Percentiles rank a stretch among this genome's conserved stretches.
Evolutionary conservation across 176 grass and related monocot species (phyloP).

Genomic region (Oryza rufipogon): DNA sequence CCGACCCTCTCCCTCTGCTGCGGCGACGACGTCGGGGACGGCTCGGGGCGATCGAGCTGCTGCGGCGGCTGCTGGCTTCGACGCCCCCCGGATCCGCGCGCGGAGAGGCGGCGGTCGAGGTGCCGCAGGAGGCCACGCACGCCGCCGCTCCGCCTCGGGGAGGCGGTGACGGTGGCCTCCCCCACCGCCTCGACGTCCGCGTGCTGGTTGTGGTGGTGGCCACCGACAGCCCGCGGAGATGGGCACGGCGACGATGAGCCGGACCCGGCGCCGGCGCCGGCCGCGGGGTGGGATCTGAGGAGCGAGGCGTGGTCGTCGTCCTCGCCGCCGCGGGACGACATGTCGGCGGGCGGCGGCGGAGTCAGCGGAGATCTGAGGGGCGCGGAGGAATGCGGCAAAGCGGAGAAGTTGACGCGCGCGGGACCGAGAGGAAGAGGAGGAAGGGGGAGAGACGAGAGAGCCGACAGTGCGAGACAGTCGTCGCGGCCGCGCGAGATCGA

Average conservation of each 20-base stretch:
- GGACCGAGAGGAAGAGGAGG: constrained; percentile 1
- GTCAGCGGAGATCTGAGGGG: constrained; percentile 53
- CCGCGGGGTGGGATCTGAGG: constrained; percentile 38
- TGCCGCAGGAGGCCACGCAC: constrained; percentile 78
- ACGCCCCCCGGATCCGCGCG: constrained; percentile 52
- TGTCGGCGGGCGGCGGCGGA: background rate
- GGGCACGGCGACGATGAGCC: constrained; percentile 29
- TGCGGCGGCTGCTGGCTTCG: constrained; percentile 37
- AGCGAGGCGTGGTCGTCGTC: constrained; percentile 50
- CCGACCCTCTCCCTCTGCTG: constrained; percentile 39
- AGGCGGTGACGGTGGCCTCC: constrained; percentile 45
- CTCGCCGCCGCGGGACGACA: constrained; percentile 37
- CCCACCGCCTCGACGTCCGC: constrained; percentile 37
- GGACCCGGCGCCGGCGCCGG: background rate
- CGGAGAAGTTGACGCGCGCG: constrained; percentile 44
- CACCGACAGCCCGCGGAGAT: constrained; percentile 36
- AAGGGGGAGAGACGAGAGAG: background rate
- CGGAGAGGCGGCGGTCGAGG: constrained; percentile 66
- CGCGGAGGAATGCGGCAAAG: constrained; percentile 27
- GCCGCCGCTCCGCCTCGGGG: constrained; percentile 56
- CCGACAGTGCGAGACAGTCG: background rate
- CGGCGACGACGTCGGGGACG: constrained; percentile 31
- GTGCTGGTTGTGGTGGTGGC: too few relatives aligned
- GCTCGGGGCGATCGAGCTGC: constrained; percentile 46
- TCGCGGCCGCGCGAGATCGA: background rate